phyloP scores from a whole-genome alignment of 164 flowering plant species.

The Vitis amurensis region DNA sequence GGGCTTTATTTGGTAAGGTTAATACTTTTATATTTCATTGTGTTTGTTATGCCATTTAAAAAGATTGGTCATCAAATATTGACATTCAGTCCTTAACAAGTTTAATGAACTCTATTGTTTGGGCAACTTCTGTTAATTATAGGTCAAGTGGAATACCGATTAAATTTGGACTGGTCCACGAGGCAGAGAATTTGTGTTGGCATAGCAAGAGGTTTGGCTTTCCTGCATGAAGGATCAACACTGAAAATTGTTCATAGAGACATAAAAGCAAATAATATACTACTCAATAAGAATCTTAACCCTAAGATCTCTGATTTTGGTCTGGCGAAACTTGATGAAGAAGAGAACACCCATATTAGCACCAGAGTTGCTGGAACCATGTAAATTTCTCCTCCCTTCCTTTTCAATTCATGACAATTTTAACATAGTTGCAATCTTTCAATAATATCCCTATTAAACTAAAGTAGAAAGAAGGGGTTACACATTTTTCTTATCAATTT shows the following conservation, averaged over 20 bases:
- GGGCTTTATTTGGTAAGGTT: too few species aligned
- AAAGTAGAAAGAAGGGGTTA: constrained; percentile 13
- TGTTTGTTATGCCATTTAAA: too few species aligned
- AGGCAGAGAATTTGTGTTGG: constrained; percentile 11
- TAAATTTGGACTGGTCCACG: constrained; percentile 20
- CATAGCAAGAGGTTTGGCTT: constrained; percentile 25
- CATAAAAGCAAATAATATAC: constrained; percentile 7
- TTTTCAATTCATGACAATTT: too few species aligned
- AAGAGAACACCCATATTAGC: constrained; percentile 15
- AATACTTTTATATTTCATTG: too few species aligned
- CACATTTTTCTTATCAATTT: background rate
- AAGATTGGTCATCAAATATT: too few species aligned
- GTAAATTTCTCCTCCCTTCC: constrained; percentile 9
- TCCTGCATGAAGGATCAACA: constrained; percentile 25
- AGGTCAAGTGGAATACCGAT: constrained; percentile 6
- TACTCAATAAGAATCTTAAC: constrained; percentile 23
- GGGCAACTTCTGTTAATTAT: background rate
- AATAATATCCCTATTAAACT: too few species aligned
- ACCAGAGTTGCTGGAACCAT: constrained; percentile 20
- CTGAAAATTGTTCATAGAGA: constrained; percentile 22
- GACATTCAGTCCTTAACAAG: too few species aligned
- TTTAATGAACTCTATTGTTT: too few species aligned
- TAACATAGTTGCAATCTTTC: too few species aligned
- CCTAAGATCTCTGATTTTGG: constrained; percentile 32
- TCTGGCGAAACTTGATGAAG: constrained; percentile 26